Evolutionary conservation across 1,139 yeast genomes (phyloP), one percentile per base, ranked within the genome.

Genomic region (Candida dubliniensis): DNA sequence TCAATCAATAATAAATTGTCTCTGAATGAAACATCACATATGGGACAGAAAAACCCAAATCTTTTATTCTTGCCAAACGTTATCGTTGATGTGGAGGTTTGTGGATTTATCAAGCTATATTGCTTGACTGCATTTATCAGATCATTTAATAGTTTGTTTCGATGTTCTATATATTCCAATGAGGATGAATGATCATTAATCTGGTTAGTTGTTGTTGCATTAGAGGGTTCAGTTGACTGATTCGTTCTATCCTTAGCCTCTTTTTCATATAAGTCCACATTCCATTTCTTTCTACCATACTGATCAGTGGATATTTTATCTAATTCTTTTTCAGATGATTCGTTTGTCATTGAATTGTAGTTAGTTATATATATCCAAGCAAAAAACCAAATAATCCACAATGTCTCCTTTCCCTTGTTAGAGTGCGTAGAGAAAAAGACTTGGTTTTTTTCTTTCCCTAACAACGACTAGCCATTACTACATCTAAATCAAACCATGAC

Each of bases 11-110:
- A 85, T 55, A 89, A 67, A 45, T 86, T 85, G 61, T 91, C 97
- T 57, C 88, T 79, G 64, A 80, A 90, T 1, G 95, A 84, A 51
- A 87, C 63, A 53, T 84, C 80, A 61, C 98, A 91, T 2, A 81
- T 67, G 13, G 86, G 87, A 63, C 98, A 91, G 55, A 81, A 78
- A 61, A 90, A 90, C 2, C 96, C 96, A 52, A 86, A 86, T 52
- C 82, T 76, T 38, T 89, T 89, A 41, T 81, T 74, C 5, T 43
- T 38, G 3, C 54, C 54, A 37, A 26, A 43, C 5, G 44, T 41
- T 10, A 44, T 26, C 13, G 41, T 33, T 1, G 59, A 34, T 3
- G 51, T 42, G 2, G 57, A 38, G 10, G 52, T 49, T 24, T 55
- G 51, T 1, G 70, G 67, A 36, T 59, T 58, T 31, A 74, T 63